Percentiles rank a stretch among this genome's conserved stretches.
These are phyloP conservation scores for Saturnispora kantuleensis DNA, from an alignment of 805 yeast genomes.

Conservation along the genomic window DNA sequence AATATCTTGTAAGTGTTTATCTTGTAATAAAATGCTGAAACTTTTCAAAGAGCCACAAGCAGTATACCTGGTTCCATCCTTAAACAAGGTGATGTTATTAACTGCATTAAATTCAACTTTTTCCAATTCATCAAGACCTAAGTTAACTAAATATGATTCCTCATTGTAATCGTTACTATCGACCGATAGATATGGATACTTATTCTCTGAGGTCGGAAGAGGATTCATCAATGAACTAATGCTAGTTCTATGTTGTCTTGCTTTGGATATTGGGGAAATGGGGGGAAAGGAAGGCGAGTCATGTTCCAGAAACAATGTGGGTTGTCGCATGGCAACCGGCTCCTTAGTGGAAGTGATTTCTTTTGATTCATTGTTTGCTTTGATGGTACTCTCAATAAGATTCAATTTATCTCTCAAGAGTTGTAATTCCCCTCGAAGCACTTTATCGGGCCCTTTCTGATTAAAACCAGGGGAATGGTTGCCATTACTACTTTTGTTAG, in stretches of 20 bases:
- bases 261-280: background rate
- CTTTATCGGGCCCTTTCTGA: background rate
- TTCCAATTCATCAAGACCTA: constrained; percentile 6
- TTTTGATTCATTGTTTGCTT: background rate
- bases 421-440: constrained; percentile 1
- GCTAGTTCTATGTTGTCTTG: constrained; percentile 2
- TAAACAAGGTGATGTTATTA: background rate
- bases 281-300: background rate
- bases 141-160: constrained; percentile 1
- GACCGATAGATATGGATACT: background rate
- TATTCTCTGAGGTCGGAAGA: constrained; percentile 1
- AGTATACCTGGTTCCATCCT: background rate
- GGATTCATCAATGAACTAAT: constrained; percentile 8
- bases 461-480: background rate
- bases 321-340: background rate
- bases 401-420: constrained; percentile 1
- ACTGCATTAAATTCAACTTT: constrained; percentile 1
- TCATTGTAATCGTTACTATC: background rate
- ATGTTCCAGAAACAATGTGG: too few species aligned
- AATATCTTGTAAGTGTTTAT: constrained; percentile 1
- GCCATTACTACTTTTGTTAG: background rate
- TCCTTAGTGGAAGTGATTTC: background rate
- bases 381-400: constrained; percentile 5
- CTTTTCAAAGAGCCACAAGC: constrained; percentile 3
- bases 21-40: constrained; percentile 3